A percentile compares a stretch with the other conserved stretches of the same genome.
phyloP scores from a whole-genome alignment of 139 green algal genomes.

The Chlorella ohadii region DNA sequence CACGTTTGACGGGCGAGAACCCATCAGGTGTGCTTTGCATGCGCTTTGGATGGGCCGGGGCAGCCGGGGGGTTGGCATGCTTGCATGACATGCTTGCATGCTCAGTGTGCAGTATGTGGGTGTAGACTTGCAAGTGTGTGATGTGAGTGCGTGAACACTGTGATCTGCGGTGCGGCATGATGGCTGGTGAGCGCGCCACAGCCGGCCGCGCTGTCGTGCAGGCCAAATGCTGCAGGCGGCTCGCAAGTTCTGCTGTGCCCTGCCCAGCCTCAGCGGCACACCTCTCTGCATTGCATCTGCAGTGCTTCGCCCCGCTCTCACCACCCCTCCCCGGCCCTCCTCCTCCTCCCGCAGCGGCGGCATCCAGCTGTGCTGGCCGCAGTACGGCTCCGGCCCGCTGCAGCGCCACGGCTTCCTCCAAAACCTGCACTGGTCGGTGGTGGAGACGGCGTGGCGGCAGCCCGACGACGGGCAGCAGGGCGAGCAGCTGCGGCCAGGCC shows the following conservation, averaged over 20 bases:
- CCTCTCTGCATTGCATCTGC: too few species aligned
- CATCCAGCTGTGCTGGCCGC: constrained; percentile 50
- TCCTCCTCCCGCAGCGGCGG: constrained; percentile 35
- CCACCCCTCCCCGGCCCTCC: neutral
- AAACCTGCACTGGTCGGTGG: constrained; percentile 56
- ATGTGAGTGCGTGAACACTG: too few species aligned
- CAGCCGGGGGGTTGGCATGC: too few species aligned
- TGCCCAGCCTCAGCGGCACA: too few species aligned
- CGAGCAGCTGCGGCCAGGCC: too few species aligned
- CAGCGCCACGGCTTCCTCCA: constrained; percentile 52
- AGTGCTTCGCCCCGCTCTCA: too few species aligned
- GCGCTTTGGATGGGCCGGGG: neutral
- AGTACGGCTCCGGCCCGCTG: constrained; percentile 38
- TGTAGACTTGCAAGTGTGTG: too few species aligned
- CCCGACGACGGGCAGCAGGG: neutral
- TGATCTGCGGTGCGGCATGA: too few species aligned
- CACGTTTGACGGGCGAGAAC: constrained; percentile 35
- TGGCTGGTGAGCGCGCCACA: too few species aligned
- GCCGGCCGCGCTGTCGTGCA: neutral
- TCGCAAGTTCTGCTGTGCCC: too few species aligned
- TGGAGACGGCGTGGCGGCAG: constrained; percentile 28
- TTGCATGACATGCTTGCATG: too few species aligned
- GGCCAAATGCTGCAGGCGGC: neutral
- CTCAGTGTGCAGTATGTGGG: too few species aligned
- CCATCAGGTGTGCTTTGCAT: constrained; percentile 31